phyloP scores from a whole-genome alignment of 2,329 filamentous ascomycete genomes.

The Phoma herbarum region DNA sequence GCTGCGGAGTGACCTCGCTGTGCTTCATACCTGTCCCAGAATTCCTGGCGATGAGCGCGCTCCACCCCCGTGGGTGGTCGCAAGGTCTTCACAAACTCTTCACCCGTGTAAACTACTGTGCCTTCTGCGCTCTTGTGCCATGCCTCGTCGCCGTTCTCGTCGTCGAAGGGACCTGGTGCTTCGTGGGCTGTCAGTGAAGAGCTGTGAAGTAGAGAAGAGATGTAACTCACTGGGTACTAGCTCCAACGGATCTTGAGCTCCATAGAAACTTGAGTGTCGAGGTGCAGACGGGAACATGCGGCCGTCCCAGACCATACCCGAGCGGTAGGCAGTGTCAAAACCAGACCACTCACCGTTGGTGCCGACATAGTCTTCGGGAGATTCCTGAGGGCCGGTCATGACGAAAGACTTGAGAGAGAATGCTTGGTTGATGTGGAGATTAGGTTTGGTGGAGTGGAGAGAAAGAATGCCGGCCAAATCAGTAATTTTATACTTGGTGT shows the following conservation, averaged over 20 bases:
- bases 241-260: not conserved
- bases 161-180: conserved; percentile 8
- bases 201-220: not conserved
- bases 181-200: not conserved
- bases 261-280: not conserved
- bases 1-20: not conserved
- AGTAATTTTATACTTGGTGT: not conserved
- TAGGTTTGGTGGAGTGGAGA: not conserved
- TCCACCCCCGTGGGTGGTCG: not conserved
- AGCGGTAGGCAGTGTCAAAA: not conserved
- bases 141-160: not conserved
- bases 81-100: not conserved
- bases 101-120: not conserved
- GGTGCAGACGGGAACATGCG: not conserved
- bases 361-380: not conserved
- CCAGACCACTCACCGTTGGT: not conserved
- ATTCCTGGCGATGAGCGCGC: not conserved
- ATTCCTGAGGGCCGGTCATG: not conserved
- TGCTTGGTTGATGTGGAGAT: not conserved
- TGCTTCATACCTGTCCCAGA: not conserved
- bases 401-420: too few relatives aligned
- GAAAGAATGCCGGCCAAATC: not conserved
- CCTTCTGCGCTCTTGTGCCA: not conserved
- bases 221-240: not conserved
- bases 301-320: not conserved